These are phyloP conservation scores for Trichoderma virens DNA, from an alignment of 495 filamentous ascomycete genomes.

Conservation along the genomic window DNA sequence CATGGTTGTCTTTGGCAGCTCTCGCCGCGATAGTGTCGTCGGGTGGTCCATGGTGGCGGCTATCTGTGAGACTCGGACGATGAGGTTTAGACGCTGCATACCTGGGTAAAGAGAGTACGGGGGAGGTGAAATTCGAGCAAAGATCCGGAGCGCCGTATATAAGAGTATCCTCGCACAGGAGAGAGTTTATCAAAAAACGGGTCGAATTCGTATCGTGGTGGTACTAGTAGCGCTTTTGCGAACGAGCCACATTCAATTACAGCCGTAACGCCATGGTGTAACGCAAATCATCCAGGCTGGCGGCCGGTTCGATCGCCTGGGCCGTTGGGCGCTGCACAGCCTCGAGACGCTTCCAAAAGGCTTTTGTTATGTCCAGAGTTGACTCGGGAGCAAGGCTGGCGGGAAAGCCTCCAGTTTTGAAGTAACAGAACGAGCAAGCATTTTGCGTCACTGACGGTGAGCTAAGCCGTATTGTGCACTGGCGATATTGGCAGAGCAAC, in stretches of 20 bases:
- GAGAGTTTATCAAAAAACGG: neutral
- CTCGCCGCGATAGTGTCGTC: neutral
- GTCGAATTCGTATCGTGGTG: neutral
- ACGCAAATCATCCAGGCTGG: too few relatives aligned
- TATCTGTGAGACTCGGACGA: neutral
- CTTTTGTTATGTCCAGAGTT: neutral
- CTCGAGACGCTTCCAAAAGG: too few relatives aligned
- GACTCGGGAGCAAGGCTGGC: neutral
- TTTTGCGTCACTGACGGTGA: neutral
- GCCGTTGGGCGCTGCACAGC: neutral
- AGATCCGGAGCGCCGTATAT: neutral
- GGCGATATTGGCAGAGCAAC: conserved; percentile 4
- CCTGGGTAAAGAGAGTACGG: neutral
- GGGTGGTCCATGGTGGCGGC: neutral
- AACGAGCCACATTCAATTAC: conserved; percentile 1
- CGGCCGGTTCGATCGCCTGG: too few relatives aligned
- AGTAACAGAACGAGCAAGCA: neutral
- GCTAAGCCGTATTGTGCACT: neutral
- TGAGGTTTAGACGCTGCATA: neutral
- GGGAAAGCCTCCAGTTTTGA: neutral
- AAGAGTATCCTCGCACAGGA: too few relatives aligned
- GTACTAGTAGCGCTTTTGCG: neutral
- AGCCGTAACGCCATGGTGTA: neutral
- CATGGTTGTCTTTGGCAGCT: neutral
- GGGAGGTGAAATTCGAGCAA: neutral